Conservation (phyloP, 371 early-diverging fungal species). For the Lichtheimia ramosa region DNA sequence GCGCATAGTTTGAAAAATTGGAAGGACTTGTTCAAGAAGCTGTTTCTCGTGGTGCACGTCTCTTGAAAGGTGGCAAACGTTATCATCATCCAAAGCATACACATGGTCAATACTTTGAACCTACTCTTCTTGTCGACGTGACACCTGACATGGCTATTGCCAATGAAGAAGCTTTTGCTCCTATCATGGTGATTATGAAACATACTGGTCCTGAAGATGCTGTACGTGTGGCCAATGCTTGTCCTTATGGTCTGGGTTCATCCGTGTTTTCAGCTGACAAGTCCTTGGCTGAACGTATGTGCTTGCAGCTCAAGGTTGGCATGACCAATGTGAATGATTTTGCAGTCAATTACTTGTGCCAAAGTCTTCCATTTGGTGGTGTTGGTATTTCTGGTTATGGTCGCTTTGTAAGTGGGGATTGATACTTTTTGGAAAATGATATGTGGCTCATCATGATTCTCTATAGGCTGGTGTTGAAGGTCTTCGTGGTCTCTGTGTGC, state of each 20-base stretch:
- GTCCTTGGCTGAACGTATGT: constrained; percentile 60
- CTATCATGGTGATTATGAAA: constrained; percentile 81
- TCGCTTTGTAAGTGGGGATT: constrained; percentile 45
- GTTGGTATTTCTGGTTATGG: constrained; percentile 82
- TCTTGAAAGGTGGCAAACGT: constrained; percentile 70
- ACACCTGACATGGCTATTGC: constrained; percentile 75
- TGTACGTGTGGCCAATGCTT: constrained; percentile 69
- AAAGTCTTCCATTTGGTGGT: constrained; percentile 84
- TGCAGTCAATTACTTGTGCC: constrained; percentile 83
- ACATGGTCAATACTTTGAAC: constrained; percentile 78
- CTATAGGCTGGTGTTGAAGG: constrained; percentile 68
- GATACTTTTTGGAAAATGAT: neutral
- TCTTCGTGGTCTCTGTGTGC: constrained; percentile 70
- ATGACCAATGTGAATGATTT: constrained; percentile 90
- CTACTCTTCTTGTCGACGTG: constrained; percentile 80
- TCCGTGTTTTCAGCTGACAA: constrained; percentile 78
- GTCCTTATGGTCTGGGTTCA: constrained; percentile 79
- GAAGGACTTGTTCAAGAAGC: constrained; percentile 65
- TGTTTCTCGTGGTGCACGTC: constrained; percentile 73
- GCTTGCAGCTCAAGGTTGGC: constrained; percentile 67
- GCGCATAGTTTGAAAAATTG: constrained; percentile 34
- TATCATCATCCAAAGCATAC: constrained; percentile 68
- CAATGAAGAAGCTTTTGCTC: constrained; percentile 80
- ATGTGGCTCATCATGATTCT: neutral
- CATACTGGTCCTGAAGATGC: constrained; percentile 74